A percentile compares a stretch with the other conserved stretches of the same genome.
These are phyloP conservation scores for Pleurotus cornucopiae DNA, from an alignment of 768 basidiomycete genomes.

Conservation along the genomic window DNA sequence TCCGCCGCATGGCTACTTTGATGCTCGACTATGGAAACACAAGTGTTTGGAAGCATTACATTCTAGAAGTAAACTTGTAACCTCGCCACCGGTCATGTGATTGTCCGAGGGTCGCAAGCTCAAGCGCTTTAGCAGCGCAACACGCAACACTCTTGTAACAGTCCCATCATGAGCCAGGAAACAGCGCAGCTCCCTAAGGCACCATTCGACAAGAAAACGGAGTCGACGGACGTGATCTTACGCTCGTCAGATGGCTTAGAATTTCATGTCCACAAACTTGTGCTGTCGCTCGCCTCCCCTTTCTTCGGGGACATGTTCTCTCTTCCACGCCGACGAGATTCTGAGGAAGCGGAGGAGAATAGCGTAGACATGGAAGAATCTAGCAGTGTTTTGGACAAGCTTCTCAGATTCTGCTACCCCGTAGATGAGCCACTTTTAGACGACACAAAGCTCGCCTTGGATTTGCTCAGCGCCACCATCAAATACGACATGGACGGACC, in stretches of 20 bases:
- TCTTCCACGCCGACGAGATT: conserved; percentile 39
- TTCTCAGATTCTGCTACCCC: conserved; percentile 48
- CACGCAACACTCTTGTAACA: no score
- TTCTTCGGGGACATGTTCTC: conserved; percentile 56
- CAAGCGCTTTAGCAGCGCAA: no score
- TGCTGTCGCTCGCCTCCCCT: conserved; percentile 52
- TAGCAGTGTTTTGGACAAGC: conserved; percentile 30
- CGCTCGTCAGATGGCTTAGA: conserved; percentile 46
- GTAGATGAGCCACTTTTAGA: conserved; percentile 12
- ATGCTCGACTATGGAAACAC: no score
- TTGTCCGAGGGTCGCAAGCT: no score
- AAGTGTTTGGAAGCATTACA: no score
- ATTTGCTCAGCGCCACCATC: neutral
- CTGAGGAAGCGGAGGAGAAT: conserved; percentile 12
- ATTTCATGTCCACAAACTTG: conserved; percentile 50
- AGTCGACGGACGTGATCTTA: conserved; percentile 36
- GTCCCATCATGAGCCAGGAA: no score
- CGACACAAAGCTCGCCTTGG: neutral
- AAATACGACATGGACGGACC: neutral
- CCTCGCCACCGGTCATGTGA: no score
- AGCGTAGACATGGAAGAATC: conserved; percentile 46
- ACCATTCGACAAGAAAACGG: no score
- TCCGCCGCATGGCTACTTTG: no score
- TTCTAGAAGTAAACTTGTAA: no score
- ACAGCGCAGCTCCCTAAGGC: no score